Evolutionary conservation across 805 yeast genomes (phyloP), one percentile per base, ranked within the genome.

Genomic region (Starmerella sp.): DNA sequence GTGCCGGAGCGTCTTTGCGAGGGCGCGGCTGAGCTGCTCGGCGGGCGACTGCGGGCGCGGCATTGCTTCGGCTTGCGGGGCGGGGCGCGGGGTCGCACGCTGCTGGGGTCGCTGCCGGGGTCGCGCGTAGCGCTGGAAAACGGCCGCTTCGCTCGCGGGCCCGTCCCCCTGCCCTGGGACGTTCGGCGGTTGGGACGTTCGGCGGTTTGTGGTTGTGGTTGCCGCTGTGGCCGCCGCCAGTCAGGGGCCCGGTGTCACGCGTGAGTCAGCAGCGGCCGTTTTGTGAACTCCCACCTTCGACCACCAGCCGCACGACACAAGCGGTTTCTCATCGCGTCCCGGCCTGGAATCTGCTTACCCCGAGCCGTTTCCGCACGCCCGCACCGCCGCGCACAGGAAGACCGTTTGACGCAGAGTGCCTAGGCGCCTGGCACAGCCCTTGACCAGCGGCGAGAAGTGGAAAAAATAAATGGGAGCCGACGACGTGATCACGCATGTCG

Each of bases 1-100:
- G 65, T 91, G 98, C n/a, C 98, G 74, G 1, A 91, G 76, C 1
- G 93, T 71, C 61, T 84, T 82, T 6, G 95, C 77, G 34, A 93
- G 71, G 0, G 86, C 73, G 60, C 86, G 86, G 6, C 96, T 87
- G 15, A 63, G 58, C 46, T 56, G 56, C 43, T 54, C 59, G 41
- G 54, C 64, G 17, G 57, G 62, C 5, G 54, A 38, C 32, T 54
- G 45, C 1, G 53, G 49, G 6, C 43, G 43, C 43, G 43, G 22
- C 29, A 10, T n/a, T 15, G n/a, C 43, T 39, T 15, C 29, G 35
- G n/a, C n/a, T n/a, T n/a, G n/a, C n/a, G n/a, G n/a, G n/a, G n/a
- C n/a, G n/a, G n/a, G n/a, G n/a, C 22, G 22, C 22, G 22, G 22
- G 22, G 22, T 22, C 22, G 22, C 3, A 22, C 22, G 22, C 22